Evolutionary conservation across 2,329 filamentous ascomycete genomes (phyloP).

Genomic region (Cercospora berteroae): DNA sequence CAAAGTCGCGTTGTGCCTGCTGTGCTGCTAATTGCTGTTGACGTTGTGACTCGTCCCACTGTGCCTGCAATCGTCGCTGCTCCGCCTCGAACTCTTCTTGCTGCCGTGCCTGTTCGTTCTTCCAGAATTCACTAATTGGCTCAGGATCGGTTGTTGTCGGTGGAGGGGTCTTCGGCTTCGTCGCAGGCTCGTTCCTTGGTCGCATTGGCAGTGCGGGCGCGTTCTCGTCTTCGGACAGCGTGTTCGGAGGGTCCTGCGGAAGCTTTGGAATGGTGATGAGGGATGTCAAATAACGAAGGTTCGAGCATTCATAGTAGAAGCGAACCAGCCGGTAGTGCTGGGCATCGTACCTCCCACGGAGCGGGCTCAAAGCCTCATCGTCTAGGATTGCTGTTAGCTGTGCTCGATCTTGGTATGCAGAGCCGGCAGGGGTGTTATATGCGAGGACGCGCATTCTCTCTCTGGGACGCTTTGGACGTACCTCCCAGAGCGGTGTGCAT

Average conservation of each 20-base stretch:
- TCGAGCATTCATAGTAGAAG: slow-evolving; percentile 99
- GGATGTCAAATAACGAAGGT: slow-evolving; percentile 91
- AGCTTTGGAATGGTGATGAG: slow-evolving; percentile 95
- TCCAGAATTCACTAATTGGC: slow-evolving; percentile 98
- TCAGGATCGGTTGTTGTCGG: slow-evolving; percentile 78
- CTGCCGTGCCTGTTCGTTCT: slow-evolving; percentile 83
- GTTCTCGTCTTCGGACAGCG: slow-evolving; percentile 74
- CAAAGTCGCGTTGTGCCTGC: slow-evolving; percentile 90
- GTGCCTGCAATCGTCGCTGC: slow-evolving; percentile 81
- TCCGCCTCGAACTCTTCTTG: slow-evolving; percentile 95
- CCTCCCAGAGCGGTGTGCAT: slow-evolving; percentile 88
- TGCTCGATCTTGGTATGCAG: not conserved
- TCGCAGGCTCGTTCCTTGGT: slow-evolving; percentile 62
- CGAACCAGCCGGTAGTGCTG: slow-evolving; percentile 95
- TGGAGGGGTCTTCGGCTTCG: slow-evolving; percentile 68
- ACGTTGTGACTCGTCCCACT: slow-evolving; percentile 76
- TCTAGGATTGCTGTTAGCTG: slow-evolving; percentile 40
- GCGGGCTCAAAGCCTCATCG: slow-evolving; percentile 83
- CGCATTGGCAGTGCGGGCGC: slow-evolving; percentile 79
- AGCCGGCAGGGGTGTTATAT: not conserved
- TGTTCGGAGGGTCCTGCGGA: slow-evolving; percentile 86
- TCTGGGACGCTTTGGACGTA: not conserved
- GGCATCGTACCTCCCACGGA: slow-evolving; percentile 85
- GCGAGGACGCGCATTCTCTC: not conserved
- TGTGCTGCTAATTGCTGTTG: slow-evolving; percentile 79